Evolutionary conservation across 306 rosid genomes (phyloP).

Genomic region (Rosa lucieae): DNA sequence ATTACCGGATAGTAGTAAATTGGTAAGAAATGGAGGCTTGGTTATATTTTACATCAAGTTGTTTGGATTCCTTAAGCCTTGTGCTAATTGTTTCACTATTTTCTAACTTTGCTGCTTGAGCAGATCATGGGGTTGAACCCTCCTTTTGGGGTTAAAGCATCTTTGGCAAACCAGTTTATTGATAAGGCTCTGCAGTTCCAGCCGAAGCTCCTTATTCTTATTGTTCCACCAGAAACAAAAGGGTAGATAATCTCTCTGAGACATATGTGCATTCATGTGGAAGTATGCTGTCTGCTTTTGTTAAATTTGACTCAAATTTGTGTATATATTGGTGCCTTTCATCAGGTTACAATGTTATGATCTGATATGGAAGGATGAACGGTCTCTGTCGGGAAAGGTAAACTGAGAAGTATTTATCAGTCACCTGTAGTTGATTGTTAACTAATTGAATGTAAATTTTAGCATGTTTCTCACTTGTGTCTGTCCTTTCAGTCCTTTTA

Average conservation of each 20-base stretch:
- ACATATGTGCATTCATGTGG: neutral
- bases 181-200: slow-evolving; percentile 79
- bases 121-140: slow-evolving; percentile 98
- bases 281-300: neutral
- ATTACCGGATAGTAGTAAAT: slow-evolving; percentile 61
- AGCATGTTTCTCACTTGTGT: slow-evolving; percentile 13
- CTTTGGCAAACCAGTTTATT: slow-evolving; percentile 73
- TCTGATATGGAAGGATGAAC: slow-evolving; percentile 81
- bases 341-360: slow-evolving; percentile 65
- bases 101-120: slow-evolving; percentile 24
- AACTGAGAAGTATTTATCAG: slow-evolving; percentile 4
- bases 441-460: slow-evolving; percentile 2
- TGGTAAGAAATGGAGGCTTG: slow-evolving; percentile 53
- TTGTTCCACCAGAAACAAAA: slow-evolving; percentile 73
- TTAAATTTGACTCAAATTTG: neutral
- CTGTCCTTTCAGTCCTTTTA: slow-evolving; percentile 71
- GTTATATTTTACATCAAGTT: slow-evolving; percentile 11
- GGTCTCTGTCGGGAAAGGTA: slow-evolving; percentile 75
- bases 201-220: slow-evolving; percentile 82
- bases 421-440: slow-evolving; percentile 5
- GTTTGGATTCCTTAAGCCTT: slow-evolving; percentile 12
- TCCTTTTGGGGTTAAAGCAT: slow-evolving; percentile 79
- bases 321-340: slow-evolving; percentile 21
- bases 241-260: slow-evolving; percentile 41
- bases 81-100: slow-evolving; percentile 1